Percentiles rank a stretch among this genome's conserved stretches.
phyloP scores from a whole-genome alignment of 2,329 filamentous ascomycete genomes.

The Cordyceps tenuipes region DNA sequence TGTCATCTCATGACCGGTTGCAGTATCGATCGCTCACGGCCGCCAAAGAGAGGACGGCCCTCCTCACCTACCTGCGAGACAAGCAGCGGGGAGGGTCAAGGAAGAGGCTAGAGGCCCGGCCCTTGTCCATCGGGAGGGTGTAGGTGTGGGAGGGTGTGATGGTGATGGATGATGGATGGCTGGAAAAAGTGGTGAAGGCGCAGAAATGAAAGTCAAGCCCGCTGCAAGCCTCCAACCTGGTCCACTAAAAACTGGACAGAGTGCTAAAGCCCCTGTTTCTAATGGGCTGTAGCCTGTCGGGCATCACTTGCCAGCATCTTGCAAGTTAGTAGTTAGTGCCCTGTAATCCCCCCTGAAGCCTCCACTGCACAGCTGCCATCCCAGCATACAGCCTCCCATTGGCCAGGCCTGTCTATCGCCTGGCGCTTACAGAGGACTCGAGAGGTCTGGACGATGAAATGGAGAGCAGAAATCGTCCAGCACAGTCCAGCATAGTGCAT shows the following conservation, averaged over 20 bases:
- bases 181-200: no score
- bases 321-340: no score
- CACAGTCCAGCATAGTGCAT: no score
- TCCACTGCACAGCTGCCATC: not conserved
- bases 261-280: no score
- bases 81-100: not conserved
- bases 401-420: not conserved
- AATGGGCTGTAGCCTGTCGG: no score
- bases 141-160: not conserved
- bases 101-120: conserved; percentile 4
- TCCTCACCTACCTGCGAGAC: not conserved
- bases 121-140: not conserved
- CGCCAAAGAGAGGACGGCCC: not conserved
- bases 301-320: no score
- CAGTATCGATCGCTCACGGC: not conserved
- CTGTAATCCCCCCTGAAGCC: not conserved
- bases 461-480: no score
- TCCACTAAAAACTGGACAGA: no score
- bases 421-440: conserved; percentile 11
- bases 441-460: no score
- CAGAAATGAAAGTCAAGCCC: not conserved
- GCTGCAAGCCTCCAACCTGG: not conserved
- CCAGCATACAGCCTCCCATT: conserved; percentile 1
- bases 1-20: not conserved
- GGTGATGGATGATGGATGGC: not conserved